These are phyloP conservation scores for Neopestalotiopsis sp. DNA, from an alignment of 2,329 filamentous ascomycete species.

Conservation along the genomic window DNA sequence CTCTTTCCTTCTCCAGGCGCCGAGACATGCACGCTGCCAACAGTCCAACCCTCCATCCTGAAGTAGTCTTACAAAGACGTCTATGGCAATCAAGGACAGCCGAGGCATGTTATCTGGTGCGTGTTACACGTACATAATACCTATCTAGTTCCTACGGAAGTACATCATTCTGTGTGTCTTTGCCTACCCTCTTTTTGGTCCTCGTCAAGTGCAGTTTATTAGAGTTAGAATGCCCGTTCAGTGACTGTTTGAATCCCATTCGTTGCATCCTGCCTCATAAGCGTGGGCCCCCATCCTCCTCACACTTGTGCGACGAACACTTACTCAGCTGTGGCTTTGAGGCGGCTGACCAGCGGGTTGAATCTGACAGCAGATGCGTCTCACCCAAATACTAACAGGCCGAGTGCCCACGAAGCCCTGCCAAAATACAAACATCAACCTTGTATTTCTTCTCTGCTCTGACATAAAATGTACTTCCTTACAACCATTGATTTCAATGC, in stretches of 20 bases:
- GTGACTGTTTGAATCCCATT: neutral
- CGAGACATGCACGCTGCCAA: neutral
- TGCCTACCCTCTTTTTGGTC: too few species aligned
- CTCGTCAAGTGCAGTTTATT: too few species aligned
- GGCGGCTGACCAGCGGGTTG: neutral
- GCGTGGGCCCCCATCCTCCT: neutral
- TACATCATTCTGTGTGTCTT: too few species aligned
- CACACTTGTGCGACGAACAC: neutral
- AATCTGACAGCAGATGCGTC: neutral
- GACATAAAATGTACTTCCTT: too few species aligned
- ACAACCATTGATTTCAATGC: too few species aligned
- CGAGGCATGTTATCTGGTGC: neutral
- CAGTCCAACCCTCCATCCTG: neutral
- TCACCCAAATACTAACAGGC: neutral
- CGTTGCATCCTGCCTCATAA: neutral
- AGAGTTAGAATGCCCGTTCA: neutral
- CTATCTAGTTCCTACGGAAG: too few species aligned
- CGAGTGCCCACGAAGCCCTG: too few species aligned
- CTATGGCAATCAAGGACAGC: neutral
- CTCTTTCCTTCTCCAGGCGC: neutral
- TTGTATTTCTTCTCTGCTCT: too few species aligned
- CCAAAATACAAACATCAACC: too few species aligned
- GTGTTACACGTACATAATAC: neutral
- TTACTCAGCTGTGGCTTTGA: neutral
- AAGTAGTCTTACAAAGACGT: neutral